Conservation (phyloP, 2,329 filamentous ascomycete species). For the Didymella pinodella region DNA sequence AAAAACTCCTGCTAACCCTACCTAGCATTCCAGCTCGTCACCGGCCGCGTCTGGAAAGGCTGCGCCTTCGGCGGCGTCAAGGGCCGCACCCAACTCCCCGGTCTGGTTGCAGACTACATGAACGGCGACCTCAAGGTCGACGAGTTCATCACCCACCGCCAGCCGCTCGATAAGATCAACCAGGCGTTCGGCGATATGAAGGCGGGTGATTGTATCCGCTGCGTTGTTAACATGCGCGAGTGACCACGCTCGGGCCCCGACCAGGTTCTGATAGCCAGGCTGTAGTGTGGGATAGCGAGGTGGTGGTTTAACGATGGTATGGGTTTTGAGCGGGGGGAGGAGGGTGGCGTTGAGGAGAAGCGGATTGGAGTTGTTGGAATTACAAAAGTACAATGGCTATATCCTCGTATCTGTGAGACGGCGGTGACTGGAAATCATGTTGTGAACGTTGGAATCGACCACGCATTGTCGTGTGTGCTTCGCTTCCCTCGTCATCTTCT, state of each 20-base stretch:
- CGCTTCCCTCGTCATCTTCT: too few species aligned
- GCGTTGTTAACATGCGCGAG: constrained; percentile 75
- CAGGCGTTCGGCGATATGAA: constrained; percentile 93
- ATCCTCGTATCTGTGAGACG: too few species aligned
- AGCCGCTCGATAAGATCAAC: constrained; percentile 84
- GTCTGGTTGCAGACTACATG: constrained; percentile 88
- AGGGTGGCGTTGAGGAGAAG: constrained; percentile 7
- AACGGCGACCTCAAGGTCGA: constrained; percentile 93
- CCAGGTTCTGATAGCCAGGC: constrained; percentile 7
- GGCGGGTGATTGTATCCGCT: constrained; percentile 94
- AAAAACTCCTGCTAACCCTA: constrained; percentile 12
- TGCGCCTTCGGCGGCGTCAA: constrained; percentile 99
- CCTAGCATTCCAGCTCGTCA: constrained; percentile 95
- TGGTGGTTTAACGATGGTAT: too few species aligned
- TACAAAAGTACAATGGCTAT: too few species aligned
- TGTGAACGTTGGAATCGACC: too few species aligned
- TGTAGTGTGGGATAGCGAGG: background rate
- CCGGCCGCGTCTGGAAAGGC: constrained; percentile 95
- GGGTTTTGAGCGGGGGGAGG: background rate
- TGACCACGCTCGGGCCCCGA: constrained; percentile 31
- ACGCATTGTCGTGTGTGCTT: too few species aligned
- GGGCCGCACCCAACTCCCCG: constrained; percentile 89
- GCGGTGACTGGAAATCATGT: too few species aligned
- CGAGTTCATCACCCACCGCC: constrained; percentile 98
- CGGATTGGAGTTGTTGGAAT: too few species aligned